These are phyloP conservation scores for Pythium rhizo-oryzae DNA, from an alignment of 352 stramenopile genomes.

Conservation along the genomic window DNA sequence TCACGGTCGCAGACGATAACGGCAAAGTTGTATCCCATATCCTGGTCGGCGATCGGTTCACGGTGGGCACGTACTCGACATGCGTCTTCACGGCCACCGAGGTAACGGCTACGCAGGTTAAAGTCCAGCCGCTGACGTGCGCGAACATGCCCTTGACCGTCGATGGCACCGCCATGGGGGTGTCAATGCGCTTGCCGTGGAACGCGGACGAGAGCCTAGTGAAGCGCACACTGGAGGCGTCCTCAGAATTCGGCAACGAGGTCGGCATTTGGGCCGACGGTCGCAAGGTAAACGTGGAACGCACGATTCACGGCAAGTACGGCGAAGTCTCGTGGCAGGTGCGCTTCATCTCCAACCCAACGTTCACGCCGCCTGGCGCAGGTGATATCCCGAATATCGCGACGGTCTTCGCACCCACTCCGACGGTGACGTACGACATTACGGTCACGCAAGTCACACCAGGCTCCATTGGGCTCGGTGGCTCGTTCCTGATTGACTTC, in stretches of 20 bases:
- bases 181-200: constrained; percentile 58
- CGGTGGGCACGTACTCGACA: constrained; percentile 42
- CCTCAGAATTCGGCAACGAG: constrained; percentile 46
- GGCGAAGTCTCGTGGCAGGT: constrained; percentile 95
- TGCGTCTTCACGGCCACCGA: constrained; percentile 60
- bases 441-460: constrained; percentile 87
- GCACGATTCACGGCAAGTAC: constrained; percentile 94
- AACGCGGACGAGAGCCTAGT: constrained; percentile 63
- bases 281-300: constrained; percentile 80
- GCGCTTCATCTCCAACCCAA: constrained; percentile 93
- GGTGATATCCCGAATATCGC: constrained; percentile 85
- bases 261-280: constrained; percentile 42
- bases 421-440: constrained; percentile 31
- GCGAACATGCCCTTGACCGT: constrained; percentile 26
- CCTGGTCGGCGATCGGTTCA: constrained; percentile 53
- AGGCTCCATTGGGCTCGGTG: constrained; percentile 87
- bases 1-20: constrained; percentile 36
- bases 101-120: constrained; percentile 35
- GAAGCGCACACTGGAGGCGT: constrained; percentile 54
- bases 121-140: constrained; percentile 43
- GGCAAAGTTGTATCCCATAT: constrained; percentile 41
- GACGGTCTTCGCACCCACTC: constrained; percentile 38
- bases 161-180: constrained; percentile 19
- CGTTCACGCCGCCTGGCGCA: constrained; percentile 87
- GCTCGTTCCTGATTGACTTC: constrained; percentile 93